A percentile compares a stretch with the other conserved stretches of the same genome.
Evolutionary conservation across 164 flowering plant genomes (phyloP).

Genomic region (Chloranthus sessilifolius): DNA sequence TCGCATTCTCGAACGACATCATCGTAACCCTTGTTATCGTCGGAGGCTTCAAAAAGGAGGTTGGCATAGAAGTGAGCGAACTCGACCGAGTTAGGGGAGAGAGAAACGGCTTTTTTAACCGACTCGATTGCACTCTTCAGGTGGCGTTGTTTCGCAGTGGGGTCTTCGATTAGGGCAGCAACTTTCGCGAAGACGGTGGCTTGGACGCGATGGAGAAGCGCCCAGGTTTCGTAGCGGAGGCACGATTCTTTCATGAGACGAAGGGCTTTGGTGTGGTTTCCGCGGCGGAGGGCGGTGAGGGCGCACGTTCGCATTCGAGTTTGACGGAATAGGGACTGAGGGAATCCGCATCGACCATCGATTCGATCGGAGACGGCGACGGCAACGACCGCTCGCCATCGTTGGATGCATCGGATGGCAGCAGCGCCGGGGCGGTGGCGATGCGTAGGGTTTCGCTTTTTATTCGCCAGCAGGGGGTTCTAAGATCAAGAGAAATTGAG

Average conservation of each 20-base stretch:
- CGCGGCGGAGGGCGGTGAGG: constrained; percentile 67
- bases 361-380: neutral
- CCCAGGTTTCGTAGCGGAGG: constrained; percentile 35
- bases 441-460: constrained; percentile 47
- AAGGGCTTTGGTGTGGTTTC: constrained; percentile 83
- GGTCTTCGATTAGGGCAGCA: constrained; percentile 70
- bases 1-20: constrained; percentile 87
- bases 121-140: constrained; percentile 64
- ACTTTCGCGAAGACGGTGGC: constrained; percentile 74
- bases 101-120: constrained; percentile 49
- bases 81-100: constrained; percentile 84
- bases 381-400: neutral
- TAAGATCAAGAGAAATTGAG: constrained; percentile 5
- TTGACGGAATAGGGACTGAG: constrained; percentile 26
- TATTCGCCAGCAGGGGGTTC: constrained; percentile 56
- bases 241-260: constrained; percentile 75
- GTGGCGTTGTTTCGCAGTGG: constrained; percentile 56
- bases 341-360: constrained; percentile 1
- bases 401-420: neutral
- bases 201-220: constrained; percentile 66
- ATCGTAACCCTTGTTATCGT: constrained; percentile 67
- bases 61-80: constrained; percentile 84
- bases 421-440: constrained; percentile 13
- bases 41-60: constrained; percentile 72
- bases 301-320: constrained; percentile 79